These are phyloP conservation scores for Lineolata rhizophorae DNA, from an alignment of 495 filamentous ascomycete species.

Conservation along the genomic window DNA sequence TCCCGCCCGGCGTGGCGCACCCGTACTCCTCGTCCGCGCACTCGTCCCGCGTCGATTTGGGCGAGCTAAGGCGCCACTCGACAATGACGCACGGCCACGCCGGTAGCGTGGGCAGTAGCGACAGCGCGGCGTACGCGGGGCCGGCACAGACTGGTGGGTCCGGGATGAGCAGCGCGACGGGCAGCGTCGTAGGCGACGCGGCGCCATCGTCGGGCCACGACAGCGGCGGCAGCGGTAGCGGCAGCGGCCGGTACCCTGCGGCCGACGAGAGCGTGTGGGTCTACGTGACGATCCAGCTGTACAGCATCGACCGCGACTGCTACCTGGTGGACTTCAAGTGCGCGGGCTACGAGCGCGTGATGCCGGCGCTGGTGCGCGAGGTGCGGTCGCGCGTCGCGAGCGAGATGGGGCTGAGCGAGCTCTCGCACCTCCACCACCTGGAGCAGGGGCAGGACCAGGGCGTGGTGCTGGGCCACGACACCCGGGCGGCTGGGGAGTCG, in stretches of 20 bases:
- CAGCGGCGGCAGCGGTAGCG: background rate
- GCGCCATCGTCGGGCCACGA: background rate
- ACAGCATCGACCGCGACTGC: slow-evolving; percentile 78
- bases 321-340: slow-evolving; percentile 98
- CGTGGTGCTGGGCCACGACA: background rate
- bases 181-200: background rate
- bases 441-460: slow-evolving; percentile 7
- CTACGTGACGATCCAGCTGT: slow-evolving; percentile 89
- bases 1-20: slow-evolving; percentile 26
- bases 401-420: slow-evolving; percentile 13
- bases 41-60: slow-evolving; percentile 34
- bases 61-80: slow-evolving; percentile 23
- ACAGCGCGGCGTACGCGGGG: background rate
- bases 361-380: slow-evolving; percentile 16
- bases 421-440: no score
- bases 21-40: slow-evolving; percentile 33
- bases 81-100: slow-evolving; percentile 20
- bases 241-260: slow-evolving; percentile 3
- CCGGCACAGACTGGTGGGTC: no score
- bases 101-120: background rate
- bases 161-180: background rate
- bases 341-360: slow-evolving; percentile 80
- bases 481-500: no score
- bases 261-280: slow-evolving; percentile 41
- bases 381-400: slow-evolving; percentile 8